Base-by-base conservation (phyloP, 148 eudicot genomes). In the Silene uniflora region DNA sequence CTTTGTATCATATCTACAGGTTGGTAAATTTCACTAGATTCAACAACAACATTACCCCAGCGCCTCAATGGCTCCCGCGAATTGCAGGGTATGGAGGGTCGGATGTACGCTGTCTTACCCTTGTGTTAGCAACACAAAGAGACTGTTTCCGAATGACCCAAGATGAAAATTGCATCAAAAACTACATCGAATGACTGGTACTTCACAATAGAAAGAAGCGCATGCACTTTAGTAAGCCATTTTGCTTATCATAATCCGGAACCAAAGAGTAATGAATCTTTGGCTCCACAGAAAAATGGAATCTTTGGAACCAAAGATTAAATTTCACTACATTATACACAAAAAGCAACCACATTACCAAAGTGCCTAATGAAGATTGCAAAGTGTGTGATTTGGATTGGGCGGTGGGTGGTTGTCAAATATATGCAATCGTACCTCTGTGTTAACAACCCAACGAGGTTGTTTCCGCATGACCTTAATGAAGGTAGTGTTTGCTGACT, bases 1-100 rank as follows among this genome's bases (percentile, higher is more conserved):
- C 69, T 84, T 78, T 46, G 91, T 96, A 77, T 96, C 98, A 18
- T 96, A 91, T 82, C 80, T 96, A 86, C 99, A 96, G 98, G 99
- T 95, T 66, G 68, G 66, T 82, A 62, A 23, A 42, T 67, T 49
- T 44, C 67, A 54, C 54, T 58, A 44, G 69, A 62, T 42, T 49
- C 63, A 62, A 59, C 18, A 49, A 49, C 12, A 49, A 11, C 12
- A 49, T 13, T 49, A 49, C 54, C 13, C 13, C 13, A 49, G 54
- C 6, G 54, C 16, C 54, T 49, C 54, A 49, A 49, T 32, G 54
- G 54, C 13, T 49, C 54, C 13, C 14, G 14, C 54, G 12, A 49
- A 49, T 13, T 49, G 54, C 54, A 1, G 14, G 54, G 14, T 49
- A 49, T 11, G 54, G 54, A 49, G 54, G 54, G 13, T 49, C 54